A percentile compares a stretch with the other conserved stretches of the same genome.
Conservation (phyloP, 2,329 filamentous ascomycete species). For the Periconia macrospinosa region DNA sequence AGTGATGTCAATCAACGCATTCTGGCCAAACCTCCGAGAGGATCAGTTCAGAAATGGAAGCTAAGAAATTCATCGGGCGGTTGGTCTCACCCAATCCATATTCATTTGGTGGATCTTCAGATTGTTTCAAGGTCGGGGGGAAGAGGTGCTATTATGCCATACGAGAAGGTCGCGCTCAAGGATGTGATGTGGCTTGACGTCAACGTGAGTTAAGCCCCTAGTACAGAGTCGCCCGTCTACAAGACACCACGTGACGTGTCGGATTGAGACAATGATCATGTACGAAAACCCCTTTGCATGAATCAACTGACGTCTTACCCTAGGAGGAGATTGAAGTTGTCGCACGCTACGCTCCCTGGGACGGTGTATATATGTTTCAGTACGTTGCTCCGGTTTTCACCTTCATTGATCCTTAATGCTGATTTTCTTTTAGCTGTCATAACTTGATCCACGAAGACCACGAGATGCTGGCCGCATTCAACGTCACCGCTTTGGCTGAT, state of each 20-base stretch:
- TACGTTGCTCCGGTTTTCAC: neutral
- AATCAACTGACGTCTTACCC: no score
- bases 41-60: slow-evolving; percentile 34
- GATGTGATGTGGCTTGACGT: slow-evolving; percentile 58
- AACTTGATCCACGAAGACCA: slow-evolving; percentile 48
- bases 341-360: slow-evolving; percentile 30
- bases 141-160: slow-evolving; percentile 44
- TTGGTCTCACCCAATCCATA: slow-evolving; percentile 57
- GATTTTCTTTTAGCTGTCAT: slow-evolving; percentile 28
- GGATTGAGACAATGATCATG: no score
- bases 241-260: no score
- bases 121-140: slow-evolving; percentile 50
- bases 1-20: slow-evolving; percentile 27
- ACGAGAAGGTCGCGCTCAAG: slow-evolving; percentile 58
- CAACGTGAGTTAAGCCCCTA: slow-evolving; percentile 27
- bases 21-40: slow-evolving; percentile 32
- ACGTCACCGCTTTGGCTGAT: slow-evolving; percentile 35
- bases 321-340: slow-evolving; percentile 32
- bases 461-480: slow-evolving; percentile 46
- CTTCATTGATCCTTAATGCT: neutral
- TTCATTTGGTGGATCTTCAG: slow-evolving; percentile 61
- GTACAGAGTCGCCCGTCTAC: no score
- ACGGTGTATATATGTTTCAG: slow-evolving; percentile 54
- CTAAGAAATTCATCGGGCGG: slow-evolving; percentile 52
- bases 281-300: no score